A percentile compares a stretch with the other conserved stretches of the same genome.
These are phyloP conservation scores for Ustilago vetiveriae DNA, from an alignment of 1,284 basidiomycete species.

Conservation along the genomic window DNA sequence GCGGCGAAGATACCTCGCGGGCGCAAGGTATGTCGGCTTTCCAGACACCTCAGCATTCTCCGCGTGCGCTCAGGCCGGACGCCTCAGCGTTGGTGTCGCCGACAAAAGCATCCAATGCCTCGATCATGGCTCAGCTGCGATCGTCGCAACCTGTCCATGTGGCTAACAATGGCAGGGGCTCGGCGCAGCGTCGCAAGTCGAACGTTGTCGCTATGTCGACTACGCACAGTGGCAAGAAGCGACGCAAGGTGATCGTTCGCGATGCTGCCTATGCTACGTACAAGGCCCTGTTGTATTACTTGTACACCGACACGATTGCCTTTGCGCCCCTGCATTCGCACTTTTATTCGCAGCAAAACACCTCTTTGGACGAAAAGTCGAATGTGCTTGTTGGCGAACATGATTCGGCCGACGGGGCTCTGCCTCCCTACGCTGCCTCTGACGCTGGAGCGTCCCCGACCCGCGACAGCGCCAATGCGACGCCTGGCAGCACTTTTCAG, in stretches of 20 bases:
- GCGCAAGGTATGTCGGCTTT: conserved; percentile 38
- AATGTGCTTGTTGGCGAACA: not conserved
- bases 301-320: conserved; percentile 84
- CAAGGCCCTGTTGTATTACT: conserved; percentile 81
- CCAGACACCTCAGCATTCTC: conserved; percentile 40
- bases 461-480: not conserved
- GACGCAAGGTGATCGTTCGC: conserved; percentile 70
- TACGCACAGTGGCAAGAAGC: conserved; percentile 24
- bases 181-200: conserved; percentile 24
- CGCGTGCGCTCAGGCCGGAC: conserved; percentile 18
- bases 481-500: conserved; percentile 9
- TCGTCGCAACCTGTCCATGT: not conserved
- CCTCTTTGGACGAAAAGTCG: conserved; percentile 10
- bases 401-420: not conserved
- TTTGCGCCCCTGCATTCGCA: conserved; percentile 82
- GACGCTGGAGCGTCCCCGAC: conserved; percentile 3
- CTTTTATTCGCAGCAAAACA: conserved; percentile 66
- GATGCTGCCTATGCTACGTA: conserved; percentile 86
- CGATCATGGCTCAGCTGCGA: conserved; percentile 1
- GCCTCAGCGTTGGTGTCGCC: conserved; percentile 4
- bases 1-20: conserved; percentile 31
- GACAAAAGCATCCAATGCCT: not conserved
- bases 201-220: not conserved
- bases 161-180: not conserved
- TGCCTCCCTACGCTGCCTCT: conserved; percentile 5